A percentile compares a stretch with the other conserved stretches of the same genome.
Evolutionary conservation across 164 flowering plant species (phyloP).

Genomic region (Kalanchoe fedtschenkoi): DNA sequence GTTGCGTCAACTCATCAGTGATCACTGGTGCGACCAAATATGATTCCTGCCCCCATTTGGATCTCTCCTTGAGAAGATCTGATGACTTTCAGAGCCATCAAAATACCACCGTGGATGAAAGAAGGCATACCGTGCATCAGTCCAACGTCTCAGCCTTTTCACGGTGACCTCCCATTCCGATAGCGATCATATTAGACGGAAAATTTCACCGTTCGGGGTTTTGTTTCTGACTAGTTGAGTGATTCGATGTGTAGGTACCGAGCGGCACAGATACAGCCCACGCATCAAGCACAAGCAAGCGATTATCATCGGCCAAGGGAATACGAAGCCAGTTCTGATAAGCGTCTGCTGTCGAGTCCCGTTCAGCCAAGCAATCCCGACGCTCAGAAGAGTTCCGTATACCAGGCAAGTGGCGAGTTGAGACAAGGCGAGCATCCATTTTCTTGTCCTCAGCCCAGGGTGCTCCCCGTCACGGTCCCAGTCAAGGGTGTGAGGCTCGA

Average conservation of each 20-base stretch:
- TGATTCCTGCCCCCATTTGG: constrained; percentile 33
- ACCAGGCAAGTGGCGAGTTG: constrained; percentile 18
- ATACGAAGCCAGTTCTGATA: constrained; percentile 16
- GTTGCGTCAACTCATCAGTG: constrained; percentile 13
- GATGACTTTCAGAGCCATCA: constrained; percentile 24
- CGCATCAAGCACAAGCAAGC: constrained; percentile 14
- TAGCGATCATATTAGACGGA: neutral
- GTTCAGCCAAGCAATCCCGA: constrained; percentile 13
- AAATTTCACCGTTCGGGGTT: neutral
- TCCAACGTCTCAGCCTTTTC: constrained; percentile 81
- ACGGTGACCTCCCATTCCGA: constrained; percentile 20
- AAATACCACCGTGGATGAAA: constrained; percentile 20
- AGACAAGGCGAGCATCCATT: constrained; percentile 20
- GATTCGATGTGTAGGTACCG: constrained; percentile 50
- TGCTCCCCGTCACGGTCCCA: constrained; percentile 31
- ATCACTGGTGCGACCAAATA: constrained; percentile 18
- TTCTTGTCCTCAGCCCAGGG: constrained; percentile 22
- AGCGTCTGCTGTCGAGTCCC: constrained; percentile 14
- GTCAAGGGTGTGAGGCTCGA: constrained; percentile 29
- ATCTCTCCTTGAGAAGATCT: constrained; percentile 57
- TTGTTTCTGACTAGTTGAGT: constrained; percentile 1
- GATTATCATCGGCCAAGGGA: constrained; percentile 19
- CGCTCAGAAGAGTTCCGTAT: constrained; percentile 14
- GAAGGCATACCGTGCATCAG: constrained; percentile 34
- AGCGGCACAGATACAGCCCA: constrained; percentile 20